Evolutionary conservation across 495 filamentous ascomycete genomes (phyloP).

Genomic region (Bryoglossum gracile): DNA sequence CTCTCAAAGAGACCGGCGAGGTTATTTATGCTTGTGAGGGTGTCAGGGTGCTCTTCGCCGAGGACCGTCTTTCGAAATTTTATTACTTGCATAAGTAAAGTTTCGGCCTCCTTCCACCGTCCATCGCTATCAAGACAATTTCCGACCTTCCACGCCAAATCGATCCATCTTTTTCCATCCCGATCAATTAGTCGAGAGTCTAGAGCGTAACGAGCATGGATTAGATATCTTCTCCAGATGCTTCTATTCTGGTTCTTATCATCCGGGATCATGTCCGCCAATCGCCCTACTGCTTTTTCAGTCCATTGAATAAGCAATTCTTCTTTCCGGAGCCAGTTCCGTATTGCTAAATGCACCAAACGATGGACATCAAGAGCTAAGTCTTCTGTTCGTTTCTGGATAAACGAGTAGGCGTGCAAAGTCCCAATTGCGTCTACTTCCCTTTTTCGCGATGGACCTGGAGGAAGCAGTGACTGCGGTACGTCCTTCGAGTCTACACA

Average conservation of each 20-base stretch:
- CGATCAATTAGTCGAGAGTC: neutral
- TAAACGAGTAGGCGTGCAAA: conserved; percentile 36
- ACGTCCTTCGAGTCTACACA: conserved; percentile 17
- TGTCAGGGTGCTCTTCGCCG: conserved; percentile 1
- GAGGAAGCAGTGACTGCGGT: conserved; percentile 11
- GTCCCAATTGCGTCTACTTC: conserved; percentile 30
- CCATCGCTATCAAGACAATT: neutral
- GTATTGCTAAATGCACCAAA: conserved; percentile 38
- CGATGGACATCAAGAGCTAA: conserved; percentile 33
- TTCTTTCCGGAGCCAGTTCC: conserved; percentile 33
- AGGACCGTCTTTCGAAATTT: neutral
- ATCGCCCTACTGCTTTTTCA: conserved; percentile 25
- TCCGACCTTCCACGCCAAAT: neutral
- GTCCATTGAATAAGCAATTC: conserved; percentile 23
- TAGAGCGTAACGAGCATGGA: conserved; percentile 32
- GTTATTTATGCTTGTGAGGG: conserved; percentile 2
- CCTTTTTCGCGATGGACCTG: conserved; percentile 1
- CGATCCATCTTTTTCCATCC: neutral
- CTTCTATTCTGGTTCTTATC: conserved; percentile 27
- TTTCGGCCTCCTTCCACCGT: neutral
- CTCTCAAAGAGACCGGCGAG: neutral
- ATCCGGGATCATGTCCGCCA: conserved; percentile 28
- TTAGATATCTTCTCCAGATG: conserved; percentile 29
- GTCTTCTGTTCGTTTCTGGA: conserved; percentile 16
- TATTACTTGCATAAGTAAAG: neutral